Conservation (phyloP, 2,329 filamentous ascomycete species). For the Lachnellula cervina region DNA sequence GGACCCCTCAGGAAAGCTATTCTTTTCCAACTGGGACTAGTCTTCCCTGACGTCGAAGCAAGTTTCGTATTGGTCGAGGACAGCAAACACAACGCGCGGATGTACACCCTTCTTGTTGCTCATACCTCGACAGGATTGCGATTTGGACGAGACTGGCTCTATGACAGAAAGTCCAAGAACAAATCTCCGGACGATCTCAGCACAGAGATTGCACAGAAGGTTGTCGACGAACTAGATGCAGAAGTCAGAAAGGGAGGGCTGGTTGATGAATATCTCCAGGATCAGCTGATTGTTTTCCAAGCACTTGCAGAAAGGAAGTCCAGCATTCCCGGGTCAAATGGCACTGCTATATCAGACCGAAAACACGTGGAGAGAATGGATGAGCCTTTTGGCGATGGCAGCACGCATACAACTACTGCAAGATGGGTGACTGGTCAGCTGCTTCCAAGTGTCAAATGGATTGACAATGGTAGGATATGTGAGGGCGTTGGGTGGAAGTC, state of each 20-base stretch:
- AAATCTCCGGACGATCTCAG: slow-evolving; percentile 29
- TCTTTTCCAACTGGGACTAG: slow-evolving; percentile 34
- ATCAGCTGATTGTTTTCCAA: slow-evolving; percentile 58
- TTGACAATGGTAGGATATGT: slow-evolving; percentile 46
- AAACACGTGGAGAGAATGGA: slow-evolving; percentile 40
- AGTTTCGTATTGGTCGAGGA: slow-evolving; percentile 46
- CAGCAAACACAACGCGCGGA: slow-evolving; percentile 45
- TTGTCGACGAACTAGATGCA: slow-evolving; percentile 42
- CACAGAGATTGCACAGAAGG: slow-evolving; percentile 39
- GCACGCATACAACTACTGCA: slow-evolving; percentile 53
- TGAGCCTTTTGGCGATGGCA: slow-evolving; percentile 52
- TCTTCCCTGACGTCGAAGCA: slow-evolving; percentile 42
- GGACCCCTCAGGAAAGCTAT: slow-evolving; percentile 39
- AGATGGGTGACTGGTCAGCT: slow-evolving; percentile 54
- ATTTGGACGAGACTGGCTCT: slow-evolving; percentile 46
- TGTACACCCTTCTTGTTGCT: slow-evolving; percentile 55
- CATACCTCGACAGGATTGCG: slow-evolving; percentile 41
- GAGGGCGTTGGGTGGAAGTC: slow-evolving; percentile 39
- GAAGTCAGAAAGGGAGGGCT: slow-evolving; percentile 43
- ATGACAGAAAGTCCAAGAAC: slow-evolving; percentile 36
- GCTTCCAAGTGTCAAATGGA: slow-evolving; percentile 45
- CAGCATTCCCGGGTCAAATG: slow-evolving; percentile 17
- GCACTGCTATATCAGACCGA: slow-evolving; percentile 16
- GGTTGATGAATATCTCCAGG: slow-evolving; percentile 55
- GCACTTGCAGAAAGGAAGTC: slow-evolving; percentile 50